Percentiles rank a stretch among this genome's conserved stretches.
Conservation (phyloP, 306 rosid species). For the Ceratonia siliqua region DNA sequence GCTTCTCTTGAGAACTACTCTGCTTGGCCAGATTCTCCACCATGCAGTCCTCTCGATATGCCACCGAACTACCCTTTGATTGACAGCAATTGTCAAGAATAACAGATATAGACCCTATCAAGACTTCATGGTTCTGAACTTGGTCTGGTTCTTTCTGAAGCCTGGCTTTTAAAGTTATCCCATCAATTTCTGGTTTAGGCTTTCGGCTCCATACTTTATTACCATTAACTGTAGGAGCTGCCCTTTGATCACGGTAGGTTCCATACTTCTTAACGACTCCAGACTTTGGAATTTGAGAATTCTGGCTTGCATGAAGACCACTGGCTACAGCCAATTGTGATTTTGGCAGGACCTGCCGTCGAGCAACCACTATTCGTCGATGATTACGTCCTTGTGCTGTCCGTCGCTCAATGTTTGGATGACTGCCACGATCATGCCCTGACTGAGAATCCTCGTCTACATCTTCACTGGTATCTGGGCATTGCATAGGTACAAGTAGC, state of each 20-base stretch:
- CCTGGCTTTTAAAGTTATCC: constrained; percentile 42
- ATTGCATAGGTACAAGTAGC: constrained; percentile 40
- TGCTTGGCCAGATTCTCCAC: constrained; percentile 49
- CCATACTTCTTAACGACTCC: constrained; percentile 50
- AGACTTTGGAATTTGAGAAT: constrained; percentile 50
- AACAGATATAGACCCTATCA: constrained; percentile 84
- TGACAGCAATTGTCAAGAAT: constrained; percentile 50
- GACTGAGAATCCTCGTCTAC: constrained; percentile 37
- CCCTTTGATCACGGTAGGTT: constrained; percentile 44
- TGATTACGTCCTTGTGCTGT: constrained; percentile 39
- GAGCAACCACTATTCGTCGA: constrained; percentile 30
- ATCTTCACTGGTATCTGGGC: constrained; percentile 45
- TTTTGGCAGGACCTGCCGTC: constrained; percentile 50
- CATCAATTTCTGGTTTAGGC: constrained; percentile 54
- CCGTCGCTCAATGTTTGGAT: constrained; percentile 49
- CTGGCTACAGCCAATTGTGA: constrained; percentile 41
- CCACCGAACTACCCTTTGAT: constrained; percentile 42
- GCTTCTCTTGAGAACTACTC: constrained; percentile 45
- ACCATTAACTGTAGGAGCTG: constrained; percentile 34
- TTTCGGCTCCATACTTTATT: constrained; percentile 68
- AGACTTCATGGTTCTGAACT: constrained; percentile 55
- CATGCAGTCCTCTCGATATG: constrained; percentile 39
- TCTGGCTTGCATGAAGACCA: constrained; percentile 44
- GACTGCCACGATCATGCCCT: constrained; percentile 36
- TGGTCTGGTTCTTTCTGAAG: constrained; percentile 47